These are phyloP conservation scores for Hydnomerulius pinastri DNA, from an alignment of 768 basidiomycete species.

Conservation along the genomic window DNA sequence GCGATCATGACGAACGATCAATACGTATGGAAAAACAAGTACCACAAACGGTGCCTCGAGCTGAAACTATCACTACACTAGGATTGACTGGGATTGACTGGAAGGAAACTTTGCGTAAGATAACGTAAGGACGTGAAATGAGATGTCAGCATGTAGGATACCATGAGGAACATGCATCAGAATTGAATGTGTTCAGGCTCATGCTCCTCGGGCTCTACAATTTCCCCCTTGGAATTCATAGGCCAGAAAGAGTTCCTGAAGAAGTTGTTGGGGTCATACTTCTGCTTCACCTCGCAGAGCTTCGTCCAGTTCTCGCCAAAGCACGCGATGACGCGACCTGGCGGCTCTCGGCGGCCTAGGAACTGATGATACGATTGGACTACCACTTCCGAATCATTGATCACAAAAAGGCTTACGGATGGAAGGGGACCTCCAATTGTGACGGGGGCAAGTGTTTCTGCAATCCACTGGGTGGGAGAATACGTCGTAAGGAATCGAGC, in stretches of 20 bases:
- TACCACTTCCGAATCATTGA: constrained; percentile 14
- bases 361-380: constrained; percentile 49
- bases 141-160: not conserved
- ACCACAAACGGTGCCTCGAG: too few relatives aligned
- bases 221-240: constrained; percentile 54
- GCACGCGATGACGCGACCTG: constrained; percentile 61
- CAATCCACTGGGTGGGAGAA: constrained; percentile 64
- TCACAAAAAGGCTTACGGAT: constrained; percentile 56
- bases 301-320: constrained; percentile 78
- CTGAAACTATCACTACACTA: too few relatives aligned
- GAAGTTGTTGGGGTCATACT: constrained; percentile 75
- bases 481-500: constrained; percentile 9
- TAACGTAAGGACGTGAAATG: not conserved
- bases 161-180: constrained; percentile 8
- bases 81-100: not conserved
- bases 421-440: constrained; percentile 82
- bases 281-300: constrained; percentile 67
- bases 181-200: constrained; percentile 48
- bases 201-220: constrained; percentile 57
- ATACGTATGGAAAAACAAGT: not conserved
- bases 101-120: not conserved
- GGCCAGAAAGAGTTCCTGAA: constrained; percentile 87
- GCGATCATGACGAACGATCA: not conserved
- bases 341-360: constrained; percentile 69
- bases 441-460: constrained; percentile 67